Percentiles rank a stretch among this genome's conserved stretches.
Evolutionary conservation across 148 eudicot species (phyloP).

Genomic region (Silene conica): DNA sequence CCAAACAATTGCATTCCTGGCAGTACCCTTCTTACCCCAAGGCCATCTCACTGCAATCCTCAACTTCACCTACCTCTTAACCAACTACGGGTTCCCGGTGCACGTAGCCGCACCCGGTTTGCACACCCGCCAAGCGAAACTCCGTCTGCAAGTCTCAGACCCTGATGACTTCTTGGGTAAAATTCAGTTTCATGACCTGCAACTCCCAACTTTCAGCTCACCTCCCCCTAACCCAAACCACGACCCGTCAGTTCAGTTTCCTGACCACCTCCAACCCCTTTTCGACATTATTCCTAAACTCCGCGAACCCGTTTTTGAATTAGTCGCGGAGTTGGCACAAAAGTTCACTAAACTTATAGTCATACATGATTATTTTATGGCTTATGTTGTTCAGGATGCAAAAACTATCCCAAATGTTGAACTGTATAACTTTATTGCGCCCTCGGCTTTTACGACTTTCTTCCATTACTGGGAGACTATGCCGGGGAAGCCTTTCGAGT

Average conservation of each 20-base stretch:
- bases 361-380: background rate
- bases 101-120: no score
- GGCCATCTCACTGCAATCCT: no score
- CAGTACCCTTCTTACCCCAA: no score
- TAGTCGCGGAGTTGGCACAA: background rate
- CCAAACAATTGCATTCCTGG: no score
- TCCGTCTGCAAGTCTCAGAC: background rate
- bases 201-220: background rate
- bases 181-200: background rate
- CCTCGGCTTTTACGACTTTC: background rate
- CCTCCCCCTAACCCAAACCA: background rate
- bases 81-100: no score
- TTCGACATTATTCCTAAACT: background rate
- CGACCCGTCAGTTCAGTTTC: background rate
- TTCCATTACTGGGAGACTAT: background rate
- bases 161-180: background rate
- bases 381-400: background rate
- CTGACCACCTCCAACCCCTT: background rate
- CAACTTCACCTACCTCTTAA: no score
- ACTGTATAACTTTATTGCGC: background rate
- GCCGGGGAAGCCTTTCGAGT: background rate
- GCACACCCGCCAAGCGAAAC: no score
- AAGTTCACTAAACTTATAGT: background rate
- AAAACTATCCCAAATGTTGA: constrained; percentile 3
- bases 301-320: background rate